Percentiles rank a stretch among this genome's conserved stretches.
These are phyloP conservation scores for Citrus medica DNA, from an alignment of 345 rosid genomes.

Conservation along the genomic window DNA sequence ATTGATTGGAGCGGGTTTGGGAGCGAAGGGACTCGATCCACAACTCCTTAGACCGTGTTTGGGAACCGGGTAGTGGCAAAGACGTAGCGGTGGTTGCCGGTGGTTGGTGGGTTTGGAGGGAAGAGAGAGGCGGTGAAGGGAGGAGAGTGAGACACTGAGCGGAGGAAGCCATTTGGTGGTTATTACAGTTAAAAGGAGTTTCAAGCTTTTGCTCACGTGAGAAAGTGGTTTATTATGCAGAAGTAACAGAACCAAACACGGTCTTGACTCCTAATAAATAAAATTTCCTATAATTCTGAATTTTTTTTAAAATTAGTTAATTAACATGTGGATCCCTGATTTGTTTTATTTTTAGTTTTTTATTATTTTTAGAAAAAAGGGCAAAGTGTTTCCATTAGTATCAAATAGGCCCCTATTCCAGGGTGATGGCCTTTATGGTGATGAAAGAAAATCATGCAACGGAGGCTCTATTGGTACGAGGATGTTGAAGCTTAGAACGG, in stretches of 20 bases:
- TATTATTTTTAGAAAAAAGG: no score
- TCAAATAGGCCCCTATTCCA: neutral
- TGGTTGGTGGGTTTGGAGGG: conserved; percentile 8
- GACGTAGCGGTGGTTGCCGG: conserved; percentile 10
- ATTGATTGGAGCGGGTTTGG: conserved; percentile 48
- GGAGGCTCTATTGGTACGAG: conserved; percentile 26
- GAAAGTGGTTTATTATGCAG: neutral
- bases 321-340: no score
- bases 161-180: conserved; percentile 4
- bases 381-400: no score
- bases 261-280: neutral
- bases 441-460: conserved; percentile 37
- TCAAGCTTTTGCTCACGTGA: neutral
- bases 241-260: neutral
- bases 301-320: no score
- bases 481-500: conserved; percentile 47
- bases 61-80: conserved; percentile 20
- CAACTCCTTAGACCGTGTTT: conserved; percentile 33
- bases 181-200: neutral
- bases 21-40: conserved; percentile 72
- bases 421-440: conserved; percentile 23
- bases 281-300: no score
- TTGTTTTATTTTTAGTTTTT: no score
- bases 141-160: conserved; percentile 1
- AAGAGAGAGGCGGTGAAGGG: conserved; percentile 18